Percentiles rank a stretch among this genome's conserved stretches.
phyloP scores from a whole-genome alignment of 192 early-diverging fungal species.

The Umbelopsis isabellina region DNA sequence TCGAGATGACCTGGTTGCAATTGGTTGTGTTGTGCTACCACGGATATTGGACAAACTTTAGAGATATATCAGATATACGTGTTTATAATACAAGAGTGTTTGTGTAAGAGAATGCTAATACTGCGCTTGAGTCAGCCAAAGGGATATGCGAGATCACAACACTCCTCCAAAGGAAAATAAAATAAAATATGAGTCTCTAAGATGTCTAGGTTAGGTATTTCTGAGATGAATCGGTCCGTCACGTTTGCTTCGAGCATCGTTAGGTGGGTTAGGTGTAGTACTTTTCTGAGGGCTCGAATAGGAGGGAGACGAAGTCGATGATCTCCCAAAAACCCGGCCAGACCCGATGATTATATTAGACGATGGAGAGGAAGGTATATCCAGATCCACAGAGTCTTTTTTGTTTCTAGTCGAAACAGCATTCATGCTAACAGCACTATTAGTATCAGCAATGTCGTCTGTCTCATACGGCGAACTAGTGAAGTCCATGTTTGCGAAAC shows the following conservation, averaged over 20 bases:
- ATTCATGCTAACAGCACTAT: slow-evolving; percentile 27
- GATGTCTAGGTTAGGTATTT: neutral
- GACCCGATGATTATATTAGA: slow-evolving; percentile 30
- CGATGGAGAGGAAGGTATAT: neutral
- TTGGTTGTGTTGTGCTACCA: too few species aligned
- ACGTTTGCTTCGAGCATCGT: slow-evolving; percentile 6
- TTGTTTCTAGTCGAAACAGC: slow-evolving; percentile 16
- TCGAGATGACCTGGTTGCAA: too few species aligned
- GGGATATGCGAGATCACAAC: too few species aligned
- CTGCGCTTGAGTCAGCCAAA: too few species aligned
- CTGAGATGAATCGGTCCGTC: slow-evolving; percentile 8
- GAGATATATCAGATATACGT: too few species aligned
- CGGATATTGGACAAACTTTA: too few species aligned
- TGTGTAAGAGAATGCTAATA: too few species aligned
- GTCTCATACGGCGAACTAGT: neutral
- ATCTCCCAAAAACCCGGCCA: slow-evolving; percentile 41
- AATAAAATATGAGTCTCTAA: neutral
- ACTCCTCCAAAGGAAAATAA: too few species aligned
- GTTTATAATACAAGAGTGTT: too few species aligned
- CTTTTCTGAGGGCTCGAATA: neutral
- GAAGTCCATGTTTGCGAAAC: slow-evolving; percentile 28
- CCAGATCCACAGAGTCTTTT: neutral
- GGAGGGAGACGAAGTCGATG: neutral
- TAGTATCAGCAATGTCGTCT: slow-evolving; percentile 1
- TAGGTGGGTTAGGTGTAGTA: neutral